These are phyloP conservation scores for Saturnispora saitoi DNA, from an alignment of 805 yeast genomes.

Conservation along the genomic window DNA sequence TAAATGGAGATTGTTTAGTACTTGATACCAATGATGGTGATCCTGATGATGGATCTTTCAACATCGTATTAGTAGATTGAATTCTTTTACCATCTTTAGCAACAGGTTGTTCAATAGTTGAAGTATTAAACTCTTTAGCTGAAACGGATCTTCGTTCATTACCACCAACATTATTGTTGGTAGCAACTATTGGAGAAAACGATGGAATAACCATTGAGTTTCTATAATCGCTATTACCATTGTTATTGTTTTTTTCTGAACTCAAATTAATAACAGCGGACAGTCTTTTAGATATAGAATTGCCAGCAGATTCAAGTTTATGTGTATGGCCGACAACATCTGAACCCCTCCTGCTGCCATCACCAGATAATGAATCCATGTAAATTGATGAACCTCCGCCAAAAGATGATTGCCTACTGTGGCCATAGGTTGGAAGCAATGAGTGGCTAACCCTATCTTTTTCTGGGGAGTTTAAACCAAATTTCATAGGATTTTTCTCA, in stretches of 20 bases:
- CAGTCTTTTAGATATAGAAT: slow-evolving; percentile 11
- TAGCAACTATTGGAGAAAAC: not conserved
- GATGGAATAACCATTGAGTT: not conserved
- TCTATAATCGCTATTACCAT: not conserved
- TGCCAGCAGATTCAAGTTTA: slow-evolving; percentile 8
- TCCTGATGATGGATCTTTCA: slow-evolving; percentile 11
- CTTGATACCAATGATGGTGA: slow-evolving; percentile 30
- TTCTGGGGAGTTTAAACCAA: slow-evolving; percentile 19
- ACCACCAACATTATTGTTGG: not conserved
- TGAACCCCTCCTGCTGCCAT: not conserved
- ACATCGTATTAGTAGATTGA: slow-evolving; percentile 24
- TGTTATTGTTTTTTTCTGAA: not conserved
- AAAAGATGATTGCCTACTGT: slow-evolving; percentile 24
- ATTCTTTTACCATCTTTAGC: slow-evolving; percentile 31
- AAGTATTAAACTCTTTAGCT: slow-evolving; percentile 32
- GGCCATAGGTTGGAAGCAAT: slow-evolving; percentile 7
- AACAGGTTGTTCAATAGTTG: slow-evolving; percentile 7
- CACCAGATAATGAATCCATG: slow-evolving; percentile 25
- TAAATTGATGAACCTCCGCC: slow-evolving; percentile 32
- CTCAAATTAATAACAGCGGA: slow-evolving; percentile 6
- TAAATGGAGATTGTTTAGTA: slow-evolving; percentile 28
- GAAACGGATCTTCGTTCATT: slow-evolving; percentile 43
- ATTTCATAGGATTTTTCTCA: slow-evolving; percentile 17
- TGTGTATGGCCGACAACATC: not conserved
- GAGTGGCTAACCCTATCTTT: slow-evolving; percentile 2